phyloP scores from a whole-genome alignment of 2,329 filamentous ascomycete species.

The Alternaria hordeiaustralica region DNA sequence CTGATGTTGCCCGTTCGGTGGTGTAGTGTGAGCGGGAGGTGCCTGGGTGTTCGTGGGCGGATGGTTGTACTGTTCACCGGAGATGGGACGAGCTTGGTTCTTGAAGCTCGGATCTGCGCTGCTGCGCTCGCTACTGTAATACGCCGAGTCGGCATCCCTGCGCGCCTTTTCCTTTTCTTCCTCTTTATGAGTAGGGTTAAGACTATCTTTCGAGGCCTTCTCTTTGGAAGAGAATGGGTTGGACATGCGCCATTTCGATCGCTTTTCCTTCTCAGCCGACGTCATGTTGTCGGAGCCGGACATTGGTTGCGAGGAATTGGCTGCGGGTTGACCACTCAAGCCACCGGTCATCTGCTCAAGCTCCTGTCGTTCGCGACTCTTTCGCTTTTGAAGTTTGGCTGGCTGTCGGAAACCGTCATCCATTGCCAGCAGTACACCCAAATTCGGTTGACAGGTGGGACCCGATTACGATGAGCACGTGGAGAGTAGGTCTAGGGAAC shows the following conservation, averaged over 20 bases:
- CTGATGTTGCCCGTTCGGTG: slow-evolving; percentile 9
- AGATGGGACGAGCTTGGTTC: slow-evolving; percentile 34
- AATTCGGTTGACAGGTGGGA: background rate
- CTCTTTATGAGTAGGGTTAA: slow-evolving; percentile 10
- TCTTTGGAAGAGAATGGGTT: slow-evolving; percentile 47
- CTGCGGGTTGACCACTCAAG: slow-evolving; percentile 20
- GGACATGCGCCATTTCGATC: slow-evolving; percentile 46
- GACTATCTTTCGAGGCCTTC: slow-evolving; percentile 28
- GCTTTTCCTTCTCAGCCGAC: slow-evolving; percentile 42
- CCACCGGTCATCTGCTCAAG: slow-evolving; percentile 30
- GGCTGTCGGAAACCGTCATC: slow-evolving; percentile 30
- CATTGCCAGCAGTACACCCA: slow-evolving; percentile 14
- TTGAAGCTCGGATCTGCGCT: slow-evolving; percentile 43
- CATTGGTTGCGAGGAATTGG: slow-evolving; percentile 26
- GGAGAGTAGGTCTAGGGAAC: background rate
- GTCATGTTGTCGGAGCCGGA: slow-evolving; percentile 24
- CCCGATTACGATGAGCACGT: background rate
- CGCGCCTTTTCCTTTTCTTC: slow-evolving; percentile 18
- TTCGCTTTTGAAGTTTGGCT: slow-evolving; percentile 43
- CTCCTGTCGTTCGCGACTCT: slow-evolving; percentile 39
- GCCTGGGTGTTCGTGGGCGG: slow-evolving; percentile 19
- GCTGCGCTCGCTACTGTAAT: slow-evolving; percentile 42
- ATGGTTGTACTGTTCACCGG: slow-evolving; percentile 35
- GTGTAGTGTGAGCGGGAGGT: slow-evolving; percentile 17
- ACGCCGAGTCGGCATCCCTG: slow-evolving; percentile 40